A percentile compares a stretch with the other conserved stretches of the same genome.
Conservation (phyloP, 139 green algal genomes). For the Coelastrella sp. region DNA sequence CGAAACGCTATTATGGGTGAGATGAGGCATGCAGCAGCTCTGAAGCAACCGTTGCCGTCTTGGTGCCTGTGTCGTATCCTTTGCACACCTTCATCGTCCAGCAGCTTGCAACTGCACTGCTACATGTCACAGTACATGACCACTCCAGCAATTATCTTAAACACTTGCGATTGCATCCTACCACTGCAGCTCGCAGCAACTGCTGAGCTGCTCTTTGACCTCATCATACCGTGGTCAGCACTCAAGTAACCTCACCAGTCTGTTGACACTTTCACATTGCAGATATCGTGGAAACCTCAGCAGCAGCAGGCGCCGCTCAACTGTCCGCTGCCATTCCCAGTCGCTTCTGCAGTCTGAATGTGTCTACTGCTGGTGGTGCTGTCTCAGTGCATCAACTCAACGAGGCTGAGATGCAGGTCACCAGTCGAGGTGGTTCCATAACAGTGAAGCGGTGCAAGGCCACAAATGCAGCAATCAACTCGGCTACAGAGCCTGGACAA, state of each 20-base stretch:
- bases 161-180: too few species aligned
- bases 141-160: too few species aligned
- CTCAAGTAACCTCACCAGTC: too few species aligned
- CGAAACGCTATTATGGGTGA: constrained; percentile 12
- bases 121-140: too few species aligned
- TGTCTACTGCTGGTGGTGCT: constrained; percentile 29
- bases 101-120: too few species aligned
- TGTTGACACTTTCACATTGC: not conserved
- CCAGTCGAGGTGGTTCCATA: not conserved
- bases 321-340: constrained; percentile 23
- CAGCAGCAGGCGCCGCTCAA: not conserved
- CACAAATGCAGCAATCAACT: constrained; percentile 20
- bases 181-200: too few species aligned
- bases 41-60: too few species aligned
- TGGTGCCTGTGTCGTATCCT: too few species aligned
- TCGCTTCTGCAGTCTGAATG: constrained; percentile 36
- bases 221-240: too few species aligned
- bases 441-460: not conserved
- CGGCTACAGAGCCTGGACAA: not conserved
- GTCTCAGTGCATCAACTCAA: constrained; percentile 6
- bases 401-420: constrained; percentile 30
- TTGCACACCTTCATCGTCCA: too few species aligned
- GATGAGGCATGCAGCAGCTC: not conserved
- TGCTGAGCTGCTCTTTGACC: too few species aligned
- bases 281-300: not conserved